Evolutionary conservation across 2,329 filamentous ascomycete species (phyloP), one percentile per base, ranked within the genome.

Genomic region (Truncatella angustata): DNA sequence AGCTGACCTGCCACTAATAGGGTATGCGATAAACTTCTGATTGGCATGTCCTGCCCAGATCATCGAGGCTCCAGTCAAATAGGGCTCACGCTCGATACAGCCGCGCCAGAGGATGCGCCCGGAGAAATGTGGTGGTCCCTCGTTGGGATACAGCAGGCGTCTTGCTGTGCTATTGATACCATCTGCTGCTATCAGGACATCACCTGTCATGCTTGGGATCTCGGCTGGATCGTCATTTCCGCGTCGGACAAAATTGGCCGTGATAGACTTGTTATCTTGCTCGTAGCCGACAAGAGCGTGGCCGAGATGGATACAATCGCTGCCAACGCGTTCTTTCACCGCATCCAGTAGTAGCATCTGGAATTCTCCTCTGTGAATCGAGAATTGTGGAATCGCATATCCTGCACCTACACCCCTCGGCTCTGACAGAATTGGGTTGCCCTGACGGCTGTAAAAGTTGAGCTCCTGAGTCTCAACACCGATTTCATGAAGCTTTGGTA

Each of bases 1-100:
- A 28, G 63, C 62, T 3, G 69, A 66, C 14, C 69, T 65, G 18
- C 67, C 63, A 10, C 68, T 69, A 36, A 76, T 74, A 1, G 72
- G 73, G 51, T 76, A 76, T 4, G 73, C 72, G 55, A 76, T 75
- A 62, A 75, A 75, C 40, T 75, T 75, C 51, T 75, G 73, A 52
- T 76, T 70, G 1, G 72, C 73, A 50, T 75, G 73, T 4, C 73
- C 73, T 10, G 71, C 70, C 73, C 73, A 75, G 3, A 75, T 67
- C 72, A 75, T 75, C 9, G 64, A 67, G 6, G 69, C 70, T 18
- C 70, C 70, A 0, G 72, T 75, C 10, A 76, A 60, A 53, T 73
- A 74, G 1, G 69, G 68, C 6, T 60, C 54, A 9, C 68, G 66
- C 54, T 74, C 69, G 5, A 71, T 60, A 56, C 72, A 74, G 1